A percentile compares a stretch with the other conserved stretches of the same genome.
Evolutionary conservation across 768 basidiomycete species (phyloP).

Genomic region (Leccinum imitatum): DNA sequence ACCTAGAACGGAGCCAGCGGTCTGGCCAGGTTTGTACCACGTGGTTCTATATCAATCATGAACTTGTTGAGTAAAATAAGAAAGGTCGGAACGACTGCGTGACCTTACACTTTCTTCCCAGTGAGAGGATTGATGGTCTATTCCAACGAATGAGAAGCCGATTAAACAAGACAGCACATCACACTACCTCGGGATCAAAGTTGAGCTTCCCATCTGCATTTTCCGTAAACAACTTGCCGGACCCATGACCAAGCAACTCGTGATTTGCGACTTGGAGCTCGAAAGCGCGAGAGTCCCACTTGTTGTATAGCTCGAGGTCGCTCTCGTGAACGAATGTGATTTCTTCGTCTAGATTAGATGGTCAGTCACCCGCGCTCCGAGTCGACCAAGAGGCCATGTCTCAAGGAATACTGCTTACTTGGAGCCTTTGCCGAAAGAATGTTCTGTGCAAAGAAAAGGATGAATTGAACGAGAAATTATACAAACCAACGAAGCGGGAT

Average conservation of each 20-base stretch:
- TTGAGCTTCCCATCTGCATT: conserved; percentile 73
- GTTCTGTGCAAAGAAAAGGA: conserved; percentile 46
- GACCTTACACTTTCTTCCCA: conserved; percentile 64
- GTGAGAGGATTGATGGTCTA: conserved; percentile 83
- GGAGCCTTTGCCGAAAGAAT: conserved; percentile 87
- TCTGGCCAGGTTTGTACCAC: conserved; percentile 90
- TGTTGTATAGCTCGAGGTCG: conserved; percentile 70
- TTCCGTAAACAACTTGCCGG: conserved; percentile 82
- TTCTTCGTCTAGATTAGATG: conserved; percentile 54
- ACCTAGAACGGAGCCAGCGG: conserved; percentile 76
- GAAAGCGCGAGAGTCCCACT: conserved; percentile 77
- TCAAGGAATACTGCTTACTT: conserved; percentile 41
- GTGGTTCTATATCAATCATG: conserved; percentile 47
- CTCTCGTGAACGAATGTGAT: conserved; percentile 81
- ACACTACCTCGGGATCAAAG: conserved; percentile 70
- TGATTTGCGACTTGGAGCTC: conserved; percentile 91
- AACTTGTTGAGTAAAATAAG: background rate
- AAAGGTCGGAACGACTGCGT: background rate
- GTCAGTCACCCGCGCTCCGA: background rate
- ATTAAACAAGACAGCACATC: background rate
- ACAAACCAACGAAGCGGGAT: background rate
- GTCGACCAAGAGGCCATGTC: background rate
- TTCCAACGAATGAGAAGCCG: background rate
- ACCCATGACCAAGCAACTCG: conserved; percentile 83
- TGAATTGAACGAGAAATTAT: background rate